These are phyloP conservation scores for Salvia miltiorrhiza DNA, from an alignment of 257 asterid genomes.

Conservation along the genomic window DNA sequence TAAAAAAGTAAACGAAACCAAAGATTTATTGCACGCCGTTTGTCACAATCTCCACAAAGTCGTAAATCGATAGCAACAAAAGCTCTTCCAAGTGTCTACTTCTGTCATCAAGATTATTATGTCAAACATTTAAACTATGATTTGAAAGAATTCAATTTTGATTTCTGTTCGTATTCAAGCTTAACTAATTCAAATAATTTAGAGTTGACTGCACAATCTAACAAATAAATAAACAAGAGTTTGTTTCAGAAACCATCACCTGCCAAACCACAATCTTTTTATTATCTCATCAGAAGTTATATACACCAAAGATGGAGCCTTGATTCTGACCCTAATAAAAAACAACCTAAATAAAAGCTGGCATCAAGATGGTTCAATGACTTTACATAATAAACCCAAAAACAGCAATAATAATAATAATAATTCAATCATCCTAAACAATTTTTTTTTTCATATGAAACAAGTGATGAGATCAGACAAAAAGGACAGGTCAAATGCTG, in stretches of 20 bases:
- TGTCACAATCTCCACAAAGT: conserved; percentile 16
- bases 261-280: conserved; percentile 17
- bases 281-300: background rate
- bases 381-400: conserved; percentile 24
- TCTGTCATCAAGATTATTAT: conserved; percentile 16
- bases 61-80: background rate
- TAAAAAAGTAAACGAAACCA: conserved; percentile 5
- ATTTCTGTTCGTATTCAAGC: background rate
- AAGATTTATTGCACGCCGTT: conserved; percentile 3
- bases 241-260: conserved; percentile 24
- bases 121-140: conserved; percentile 13
- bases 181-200: conserved; percentile 3
- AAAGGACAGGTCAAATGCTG: conserved; percentile 38
- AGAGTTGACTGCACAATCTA: conserved; percentile 25
- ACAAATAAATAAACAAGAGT: conserved; percentile 13
- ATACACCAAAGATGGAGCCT: background rate
- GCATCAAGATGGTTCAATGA: conserved; percentile 30
- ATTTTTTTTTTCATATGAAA: background rate
- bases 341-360: conserved; percentile 17
- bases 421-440: conserved; percentile 23
- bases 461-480: conserved; percentile 26
- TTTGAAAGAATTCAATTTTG: background rate
- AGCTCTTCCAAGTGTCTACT: conserved; percentile 18
- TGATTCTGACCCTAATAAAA: background rate
- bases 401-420: background rate